Evolutionary conservation across 2,329 filamentous ascomycete species (phyloP), one percentile per base, ranked within the genome.

Genomic region (Exophiala sp.): DNA sequence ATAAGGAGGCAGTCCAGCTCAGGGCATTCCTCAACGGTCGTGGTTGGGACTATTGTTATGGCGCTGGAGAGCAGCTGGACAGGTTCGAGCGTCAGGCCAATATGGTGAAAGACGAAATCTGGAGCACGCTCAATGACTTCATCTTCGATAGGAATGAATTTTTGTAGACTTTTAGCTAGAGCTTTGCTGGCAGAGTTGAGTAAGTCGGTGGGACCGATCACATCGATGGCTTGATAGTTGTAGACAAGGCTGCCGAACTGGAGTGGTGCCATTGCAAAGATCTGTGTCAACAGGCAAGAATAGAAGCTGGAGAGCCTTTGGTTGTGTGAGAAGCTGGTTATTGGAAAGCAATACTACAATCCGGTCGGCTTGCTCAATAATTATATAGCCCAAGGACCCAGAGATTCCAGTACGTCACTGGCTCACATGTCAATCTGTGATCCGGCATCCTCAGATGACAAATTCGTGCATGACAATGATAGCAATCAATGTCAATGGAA

Each of bases 241-340:
- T 54, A 54, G 32, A 54, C 51, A 2, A 54, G 46, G 16, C 33
- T 29, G 45, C 51, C 51, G 40, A 54, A 43, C n/a, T 49, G 45
- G 51, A 54, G 38, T 3, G 46, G 46, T 24, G 51, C 51, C 51
- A 54, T 54, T 18, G 16, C 16, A 18, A 18, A 18, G 16, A 18
- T 18, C 16, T 18, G 16, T 18, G 16, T 2, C 16, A 18, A 18
- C 3, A 18, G 16, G 16, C 16, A 18, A 18, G 16, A 18, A 18
- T 18, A 18, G 16, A 18, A 18, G 16, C 16, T 18, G 16, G 16
- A 18, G 16, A 18, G 16, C 16, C 16, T 18, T 18, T 18, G 16
- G 3, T 3, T 18, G 16, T 18, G 16, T 18, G 16, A 18, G 16
- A 18, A 18, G 16, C 16, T 18, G 16, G 16, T 18, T 18, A 18